Percentiles rank a stretch among this genome's conserved stretches.
These are phyloP conservation scores for Myxozyma neotropica DNA, from an alignment of 805 yeast genomes.

Conservation along the genomic window DNA sequence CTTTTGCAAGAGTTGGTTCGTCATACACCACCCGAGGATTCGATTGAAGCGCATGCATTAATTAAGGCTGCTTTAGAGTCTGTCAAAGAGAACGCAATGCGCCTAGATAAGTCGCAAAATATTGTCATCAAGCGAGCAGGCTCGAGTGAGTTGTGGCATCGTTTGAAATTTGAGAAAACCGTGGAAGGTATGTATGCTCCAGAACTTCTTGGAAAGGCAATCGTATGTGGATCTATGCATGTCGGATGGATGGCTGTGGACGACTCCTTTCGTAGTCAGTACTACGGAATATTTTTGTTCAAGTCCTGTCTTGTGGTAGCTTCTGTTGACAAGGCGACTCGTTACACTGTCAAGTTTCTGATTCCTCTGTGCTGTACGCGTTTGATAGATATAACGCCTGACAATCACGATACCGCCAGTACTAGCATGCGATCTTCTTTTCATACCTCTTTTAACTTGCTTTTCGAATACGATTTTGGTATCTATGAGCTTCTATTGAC, in stretches of 20 bases:
- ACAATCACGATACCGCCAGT: neutral
- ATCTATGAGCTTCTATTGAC: conserved; percentile 30
- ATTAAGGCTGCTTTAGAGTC: conserved; percentile 10
- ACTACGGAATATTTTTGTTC: conserved; percentile 28
- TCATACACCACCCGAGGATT: conserved; percentile 23
- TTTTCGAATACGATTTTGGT: conserved; percentile 26
- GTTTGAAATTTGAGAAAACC: conserved; percentile 14
- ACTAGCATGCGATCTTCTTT: conserved; percentile 20
- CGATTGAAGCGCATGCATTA: conserved; percentile 9
- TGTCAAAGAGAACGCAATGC: conserved; percentile 4
- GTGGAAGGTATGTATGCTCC: conserved; percentile 2
- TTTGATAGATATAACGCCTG: conserved; percentile 1
- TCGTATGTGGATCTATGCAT: conserved; percentile 31
- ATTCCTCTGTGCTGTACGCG: conserved; percentile 22
- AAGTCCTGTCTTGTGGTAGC: conserved; percentile 29
- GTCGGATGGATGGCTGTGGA: conserved; percentile 27
- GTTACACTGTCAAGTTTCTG: conserved; percentile 25
- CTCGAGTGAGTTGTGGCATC: conserved; percentile 24
- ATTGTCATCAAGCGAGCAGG: neutral
- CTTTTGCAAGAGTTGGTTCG: conserved; percentile 22
- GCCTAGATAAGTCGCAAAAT: conserved; percentile 11
- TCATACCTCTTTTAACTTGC: conserved; percentile 23
- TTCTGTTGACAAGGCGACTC: conserved; percentile 2
- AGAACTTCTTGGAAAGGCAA: conserved; percentile 26
- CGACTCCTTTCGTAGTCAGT: conserved; percentile 17